A percentile compares a stretch with the other conserved stretches of the same genome.
These are phyloP conservation scores for Dianthus caryophyllus DNA, from an alignment of 148 eudicot genomes.

Conservation along the genomic window DNA sequence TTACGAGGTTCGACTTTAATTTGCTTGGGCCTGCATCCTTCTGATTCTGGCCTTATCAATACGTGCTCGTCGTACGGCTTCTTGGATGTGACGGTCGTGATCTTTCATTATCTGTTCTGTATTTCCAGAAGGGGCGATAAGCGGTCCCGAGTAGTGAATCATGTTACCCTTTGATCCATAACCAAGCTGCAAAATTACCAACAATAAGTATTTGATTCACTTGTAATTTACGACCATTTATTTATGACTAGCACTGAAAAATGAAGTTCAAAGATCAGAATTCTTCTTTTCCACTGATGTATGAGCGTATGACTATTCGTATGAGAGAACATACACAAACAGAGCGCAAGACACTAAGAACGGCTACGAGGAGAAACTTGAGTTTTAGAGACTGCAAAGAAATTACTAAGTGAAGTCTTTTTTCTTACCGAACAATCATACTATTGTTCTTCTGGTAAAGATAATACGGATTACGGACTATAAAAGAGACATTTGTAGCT, in stretches of 20 bases:
- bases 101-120: slow-evolving; percentile 89
- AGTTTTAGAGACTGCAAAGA: no score
- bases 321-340: not conserved
- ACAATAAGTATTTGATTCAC: not conserved
- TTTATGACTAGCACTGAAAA: not conserved
- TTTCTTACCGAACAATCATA: not conserved
- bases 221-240: not conserved
- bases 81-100: slow-evolving; percentile 89
- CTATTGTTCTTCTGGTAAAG: not conserved
- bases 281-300: not conserved
- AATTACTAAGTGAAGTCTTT: not conserved
- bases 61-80: slow-evolving; percentile 82
- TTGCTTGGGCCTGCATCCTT: slow-evolving; percentile 57
- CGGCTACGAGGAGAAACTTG: no score
- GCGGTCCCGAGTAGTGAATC: slow-evolving; percentile 94
- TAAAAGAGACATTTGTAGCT: not conserved
- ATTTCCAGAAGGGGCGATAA: slow-evolving; percentile 77
- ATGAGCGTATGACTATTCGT: no score
- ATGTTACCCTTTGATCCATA: slow-evolving; percentile 81
- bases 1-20: slow-evolving; percentile 41
- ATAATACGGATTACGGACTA: no score
- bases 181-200: slow-evolving; percentile 55
- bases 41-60: slow-evolving; percentile 62
- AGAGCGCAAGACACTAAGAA: not conserved
- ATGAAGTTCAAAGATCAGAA: not conserved